These are phyloP conservation scores for Taiozyma sp. DNA, from an alignment of 1,139 yeast species.

Conservation along the genomic window DNA sequence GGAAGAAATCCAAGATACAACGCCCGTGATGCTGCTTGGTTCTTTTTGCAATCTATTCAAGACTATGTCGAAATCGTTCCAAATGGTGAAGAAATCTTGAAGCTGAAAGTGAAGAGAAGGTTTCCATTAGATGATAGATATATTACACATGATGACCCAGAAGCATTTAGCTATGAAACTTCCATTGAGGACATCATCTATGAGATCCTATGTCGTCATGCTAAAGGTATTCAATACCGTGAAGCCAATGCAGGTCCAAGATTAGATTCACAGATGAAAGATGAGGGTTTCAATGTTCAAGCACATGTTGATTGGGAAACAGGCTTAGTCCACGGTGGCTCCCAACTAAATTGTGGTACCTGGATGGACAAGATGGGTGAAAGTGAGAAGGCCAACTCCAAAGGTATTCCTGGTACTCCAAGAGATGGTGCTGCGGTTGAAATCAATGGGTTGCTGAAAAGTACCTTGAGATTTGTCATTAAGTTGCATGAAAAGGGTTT, in stretches of 20 bases:
- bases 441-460: constrained; percentile 82
- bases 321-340: constrained; percentile 89
- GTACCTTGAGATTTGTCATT: constrained; percentile 74
- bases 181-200: constrained; percentile 71
- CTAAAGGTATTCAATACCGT: constrained; percentile 77
- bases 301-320: constrained; percentile 82
- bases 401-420: constrained; percentile 95
- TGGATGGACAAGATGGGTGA: constrained; percentile 99
- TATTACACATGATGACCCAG: constrained; percentile 59
- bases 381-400: constrained; percentile 72
- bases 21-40: constrained; percentile 98
- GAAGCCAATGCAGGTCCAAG: constrained; percentile 94
- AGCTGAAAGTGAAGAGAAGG: constrained; percentile 71
- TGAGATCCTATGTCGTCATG: constrained; percentile 83
- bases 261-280: constrained; percentile 87
- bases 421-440: constrained; percentile 97
- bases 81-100: constrained; percentile 57
- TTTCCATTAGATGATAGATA: constrained; percentile 88
- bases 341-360: constrained; percentile 90
- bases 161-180: constrained; percentile 69
- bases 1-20: constrained; percentile 92
- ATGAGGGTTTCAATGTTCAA: constrained; percentile 85
- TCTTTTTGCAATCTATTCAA: constrained; percentile 80
- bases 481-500: constrained; percentile 46
- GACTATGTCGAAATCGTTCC: constrained; percentile 72